Evolutionary conservation across 352 stramenopile species (phyloP), one percentile per base, ranked within the genome.

Genomic region (Pythium periplocum): DNA sequence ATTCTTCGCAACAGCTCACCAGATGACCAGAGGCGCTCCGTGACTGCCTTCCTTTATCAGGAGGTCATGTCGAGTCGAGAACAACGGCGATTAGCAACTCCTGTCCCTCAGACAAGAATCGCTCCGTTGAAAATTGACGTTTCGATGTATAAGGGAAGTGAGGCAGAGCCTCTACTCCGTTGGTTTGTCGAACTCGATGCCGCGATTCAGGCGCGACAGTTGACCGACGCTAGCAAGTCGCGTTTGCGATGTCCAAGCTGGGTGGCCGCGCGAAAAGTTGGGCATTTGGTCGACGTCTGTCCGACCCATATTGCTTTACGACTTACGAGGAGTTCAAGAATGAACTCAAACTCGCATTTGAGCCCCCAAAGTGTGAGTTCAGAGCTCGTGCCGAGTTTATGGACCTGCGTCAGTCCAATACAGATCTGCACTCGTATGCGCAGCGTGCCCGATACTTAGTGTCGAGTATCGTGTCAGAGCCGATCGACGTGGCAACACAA

Each of bases 391-490:
- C 55, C 32, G 55, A 62, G 43, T 57, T 49, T 31, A 33, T 57
- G 55, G 44, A 62, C 9, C 39, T 62, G 42, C 46, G 47, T 33
- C 48, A 62, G 33, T 47, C 43, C 46, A 55, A 62, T 41, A 30
- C 41, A 46, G 49, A 62, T 36, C 44, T 57, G 26, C 48, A 53
- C 42, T 48, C 42, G 43, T 62, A 53, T 33, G 43, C 44, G 35
- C 42, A 62, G 49, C 30, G 53, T 37, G 43, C 56, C 41, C 48
- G 56, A 48, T 56, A 57, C 49, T 36, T 62, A 5, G 48, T 52
- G 38, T 51, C 36, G 32, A 52, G 55, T 44, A 44, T 62, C 32
- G 36, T 56, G 11, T n/a, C 35, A 6, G 39, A 41, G 2, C 41
- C 48, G 4, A 48, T 62, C 33, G 43, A 57, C 37, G 31, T 37